These are phyloP conservation scores for Umbilicaria muhlenbergii DNA, from an alignment of 495 filamentous ascomycete genomes.

Conservation along the genomic window DNA sequence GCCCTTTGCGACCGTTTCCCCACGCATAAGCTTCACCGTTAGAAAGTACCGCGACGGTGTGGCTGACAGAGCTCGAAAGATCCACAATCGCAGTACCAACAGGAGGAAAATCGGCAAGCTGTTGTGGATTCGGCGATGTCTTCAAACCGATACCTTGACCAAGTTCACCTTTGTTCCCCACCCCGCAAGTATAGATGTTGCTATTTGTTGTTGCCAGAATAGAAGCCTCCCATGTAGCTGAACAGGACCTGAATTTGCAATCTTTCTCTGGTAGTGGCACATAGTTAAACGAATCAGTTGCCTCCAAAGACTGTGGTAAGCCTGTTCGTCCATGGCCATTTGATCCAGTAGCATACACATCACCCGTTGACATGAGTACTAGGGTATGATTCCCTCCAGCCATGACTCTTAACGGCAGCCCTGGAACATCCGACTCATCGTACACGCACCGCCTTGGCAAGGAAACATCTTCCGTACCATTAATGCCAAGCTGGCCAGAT, in stretches of 20 bases:
- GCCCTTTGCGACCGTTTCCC: slow-evolving; percentile 73
- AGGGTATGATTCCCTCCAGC: slow-evolving; percentile 86
- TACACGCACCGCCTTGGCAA: slow-evolving; percentile 43
- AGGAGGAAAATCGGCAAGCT: slow-evolving; percentile 47
- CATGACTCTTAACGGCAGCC: slow-evolving; percentile 29
- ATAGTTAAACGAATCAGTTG: slow-evolving; percentile 2
- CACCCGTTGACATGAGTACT: slow-evolving; percentile 39
- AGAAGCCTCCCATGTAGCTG: slow-evolving; percentile 67
- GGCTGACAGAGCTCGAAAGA: slow-evolving; percentile 58
- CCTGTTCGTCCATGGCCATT: slow-evolving; percentile 34
- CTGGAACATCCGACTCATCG: not conserved
- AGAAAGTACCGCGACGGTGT: slow-evolving; percentile 55
- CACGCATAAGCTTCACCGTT: slow-evolving; percentile 75
- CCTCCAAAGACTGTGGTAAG: not conserved
- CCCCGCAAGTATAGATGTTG: slow-evolving; percentile 45
- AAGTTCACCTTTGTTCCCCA: slow-evolving; percentile 54
- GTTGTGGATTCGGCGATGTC: slow-evolving; percentile 7
- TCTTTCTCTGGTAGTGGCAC: slow-evolving; percentile 5
- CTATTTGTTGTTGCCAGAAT: slow-evolving; percentile 34
- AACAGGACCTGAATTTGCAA: slow-evolving; percentile 21
- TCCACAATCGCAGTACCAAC: slow-evolving; percentile 30
- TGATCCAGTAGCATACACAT: slow-evolving; percentile 47
- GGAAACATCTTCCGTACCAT: slow-evolving; percentile 57
- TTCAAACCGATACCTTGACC: slow-evolving; percentile 34
- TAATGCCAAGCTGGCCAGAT: slow-evolving; percentile 71